phyloP scores from a whole-genome alignment of 148 eudicot species.

The Rhododendron williamsianum region DNA sequence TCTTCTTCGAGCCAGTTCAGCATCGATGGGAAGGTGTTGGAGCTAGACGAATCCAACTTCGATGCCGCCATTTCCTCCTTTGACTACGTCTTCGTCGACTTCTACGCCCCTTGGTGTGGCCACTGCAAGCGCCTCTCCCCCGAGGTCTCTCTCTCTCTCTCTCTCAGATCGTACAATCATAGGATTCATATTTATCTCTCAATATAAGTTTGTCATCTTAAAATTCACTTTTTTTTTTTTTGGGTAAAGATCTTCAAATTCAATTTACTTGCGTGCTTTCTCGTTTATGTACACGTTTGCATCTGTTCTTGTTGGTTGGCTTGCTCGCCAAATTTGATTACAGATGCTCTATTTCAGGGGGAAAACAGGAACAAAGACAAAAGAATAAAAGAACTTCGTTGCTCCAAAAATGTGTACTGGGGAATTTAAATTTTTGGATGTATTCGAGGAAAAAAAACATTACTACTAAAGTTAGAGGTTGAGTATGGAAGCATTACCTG shows the following conservation, averaged over 20 bases:
- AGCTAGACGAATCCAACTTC: conserved; percentile 71
- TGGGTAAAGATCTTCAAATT: neutral
- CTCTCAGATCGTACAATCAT: conserved; percentile 13
- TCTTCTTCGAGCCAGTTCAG: conserved; percentile 23
- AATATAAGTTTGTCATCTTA: neutral
- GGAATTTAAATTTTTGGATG: neutral
- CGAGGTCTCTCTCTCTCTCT: conserved; percentile 45
- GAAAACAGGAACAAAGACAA: neutral
- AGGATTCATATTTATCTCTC: neutral
- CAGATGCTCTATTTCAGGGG: neutral
- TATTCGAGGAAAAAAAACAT: neutral
- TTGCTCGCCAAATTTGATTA: neutral
- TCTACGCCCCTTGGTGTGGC: conserved; percentile 94
- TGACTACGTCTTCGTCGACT: conserved; percentile 75
- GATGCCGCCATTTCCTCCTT: conserved; percentile 72
- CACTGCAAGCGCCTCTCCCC: conserved; percentile 94
- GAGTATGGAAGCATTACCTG: neutral
- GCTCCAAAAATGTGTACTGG: neutral
- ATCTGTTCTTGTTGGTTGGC: neutral
- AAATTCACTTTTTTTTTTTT: neutral
- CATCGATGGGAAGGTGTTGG: conserved; percentile 64
- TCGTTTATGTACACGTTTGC: neutral
- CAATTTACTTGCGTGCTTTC: no score
- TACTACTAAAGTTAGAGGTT: neutral
- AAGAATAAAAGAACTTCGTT: neutral